Evolutionary conservation across 164 flowering plant genomes (phyloP).

Genomic region (Vitis amurensis): DNA sequence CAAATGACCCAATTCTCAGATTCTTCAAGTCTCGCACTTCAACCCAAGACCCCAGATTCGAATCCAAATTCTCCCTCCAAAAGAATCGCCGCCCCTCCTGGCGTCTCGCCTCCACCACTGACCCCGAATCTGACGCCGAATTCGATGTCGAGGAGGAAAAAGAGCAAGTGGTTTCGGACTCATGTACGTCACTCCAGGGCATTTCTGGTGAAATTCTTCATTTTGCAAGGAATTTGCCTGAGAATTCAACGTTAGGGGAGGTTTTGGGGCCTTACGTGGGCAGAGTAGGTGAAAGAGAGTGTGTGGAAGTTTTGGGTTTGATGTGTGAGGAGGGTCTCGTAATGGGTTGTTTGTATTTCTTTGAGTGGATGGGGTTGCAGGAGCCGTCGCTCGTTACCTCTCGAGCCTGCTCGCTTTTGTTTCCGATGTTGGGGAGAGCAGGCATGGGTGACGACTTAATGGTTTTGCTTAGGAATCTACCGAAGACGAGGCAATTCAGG

Average conservation of each 20-base stretch:
- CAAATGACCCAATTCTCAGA: slow-evolving; percentile 52
- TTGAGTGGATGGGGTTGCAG: slow-evolving; percentile 87
- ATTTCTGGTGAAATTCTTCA: slow-evolving; percentile 54
- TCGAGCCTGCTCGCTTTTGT: slow-evolving; percentile 63
- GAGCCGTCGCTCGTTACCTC: slow-evolving; percentile 66
- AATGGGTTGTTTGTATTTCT: slow-evolving; percentile 65
- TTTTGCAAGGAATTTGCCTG: slow-evolving; percentile 52
- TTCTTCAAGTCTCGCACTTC: slow-evolving; percentile 69
- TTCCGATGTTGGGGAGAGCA: slow-evolving; percentile 62
- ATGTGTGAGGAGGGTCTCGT: slow-evolving; percentile 62
- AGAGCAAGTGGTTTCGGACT: slow-evolving; percentile 16
- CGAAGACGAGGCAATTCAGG: slow-evolving; percentile 40
- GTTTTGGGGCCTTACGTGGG: slow-evolving; percentile 50
- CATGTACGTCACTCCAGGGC: slow-evolving; percentile 17
- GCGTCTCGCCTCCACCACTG: slow-evolving; percentile 42
- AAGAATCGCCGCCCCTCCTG: slow-evolving; percentile 67
- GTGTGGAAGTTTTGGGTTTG: slow-evolving; percentile 54
- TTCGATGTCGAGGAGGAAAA: slow-evolving; percentile 7
- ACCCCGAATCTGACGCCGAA: slow-evolving; percentile 8
- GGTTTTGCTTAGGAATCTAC: slow-evolving; percentile 65
- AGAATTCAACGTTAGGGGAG: slow-evolving; percentile 70
- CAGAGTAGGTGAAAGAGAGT: slow-evolving; percentile 47
- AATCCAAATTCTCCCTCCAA: slow-evolving; percentile 49
- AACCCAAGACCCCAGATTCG: slow-evolving; percentile 47
- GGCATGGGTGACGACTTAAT: slow-evolving; percentile 65